These are phyloP conservation scores for Phellinidium pouzarii DNA, from an alignment of 1,284 basidiomycete genomes.

Conservation along the genomic window DNA sequence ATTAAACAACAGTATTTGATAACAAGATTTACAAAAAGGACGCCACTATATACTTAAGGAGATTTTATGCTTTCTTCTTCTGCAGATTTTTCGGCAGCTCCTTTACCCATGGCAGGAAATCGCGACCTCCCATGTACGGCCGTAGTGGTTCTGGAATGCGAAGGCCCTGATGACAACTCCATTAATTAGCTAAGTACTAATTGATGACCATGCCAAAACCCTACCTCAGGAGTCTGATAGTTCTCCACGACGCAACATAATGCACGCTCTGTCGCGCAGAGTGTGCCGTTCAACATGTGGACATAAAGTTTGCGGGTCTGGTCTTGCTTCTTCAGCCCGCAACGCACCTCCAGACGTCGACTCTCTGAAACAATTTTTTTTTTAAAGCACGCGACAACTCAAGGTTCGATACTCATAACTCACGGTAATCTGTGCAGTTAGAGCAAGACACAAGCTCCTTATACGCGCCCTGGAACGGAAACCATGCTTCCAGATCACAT, in stretches of 20 bases:
- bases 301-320: constrained; percentile 87
- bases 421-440: constrained; percentile 93
- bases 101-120: constrained; percentile 86
- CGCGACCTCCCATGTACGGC: constrained; percentile 94
- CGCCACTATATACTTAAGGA: neutral
- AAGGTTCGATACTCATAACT: constrained; percentile 30
- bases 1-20: neutral
- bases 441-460: constrained; percentile 93
- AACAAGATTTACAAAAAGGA: neutral
- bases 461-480: constrained; percentile 95
- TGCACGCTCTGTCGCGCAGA: constrained; percentile 95
- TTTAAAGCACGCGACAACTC: constrained; percentile 15
- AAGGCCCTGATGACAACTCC: constrained; percentile 65
- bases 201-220: constrained; percentile 24
- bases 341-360: constrained; percentile 82
- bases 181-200: neutral
- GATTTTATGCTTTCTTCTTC: constrained; percentile 47
- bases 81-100: constrained; percentile 76
- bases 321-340: constrained; percentile 83
- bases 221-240: constrained; percentile 90
- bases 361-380: constrained; percentile 81
- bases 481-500: constrained; percentile 98
- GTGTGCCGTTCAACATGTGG: constrained; percentile 96
- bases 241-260: constrained; percentile 98
- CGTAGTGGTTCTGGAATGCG: constrained; percentile 83